A percentile compares a stretch with the other conserved stretches of the same genome.
Evolutionary conservation across 2,329 filamentous ascomycete species (phyloP).

Genomic region (Ophidiomyces ophidiicola): DNA sequence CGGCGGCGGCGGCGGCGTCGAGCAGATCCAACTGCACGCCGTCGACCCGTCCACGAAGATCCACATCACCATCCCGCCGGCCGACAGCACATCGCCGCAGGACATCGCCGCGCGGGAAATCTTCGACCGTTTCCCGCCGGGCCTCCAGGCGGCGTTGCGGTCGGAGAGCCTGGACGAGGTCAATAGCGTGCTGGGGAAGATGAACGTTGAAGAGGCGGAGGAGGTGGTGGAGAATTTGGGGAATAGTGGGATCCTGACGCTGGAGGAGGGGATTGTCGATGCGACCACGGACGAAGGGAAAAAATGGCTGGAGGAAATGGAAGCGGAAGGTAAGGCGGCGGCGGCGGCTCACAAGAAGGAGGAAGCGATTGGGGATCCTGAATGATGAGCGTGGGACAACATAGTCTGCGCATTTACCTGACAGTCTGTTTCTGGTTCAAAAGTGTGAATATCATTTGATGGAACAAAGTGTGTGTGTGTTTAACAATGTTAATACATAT

Average conservation of each 20-base stretch:
- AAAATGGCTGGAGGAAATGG: constrained; percentile 63
- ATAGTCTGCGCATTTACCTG: neutral
- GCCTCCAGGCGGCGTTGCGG: constrained; percentile 69
- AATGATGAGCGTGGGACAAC: constrained; percentile 17
- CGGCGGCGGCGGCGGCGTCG: constrained; percentile 54
- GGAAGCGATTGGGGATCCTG: constrained; percentile 25
- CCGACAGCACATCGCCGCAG: constrained; percentile 51
- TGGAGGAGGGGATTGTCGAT: constrained; percentile 91
- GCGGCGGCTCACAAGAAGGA: constrained; percentile 12
- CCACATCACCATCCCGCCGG: constrained; percentile 68
- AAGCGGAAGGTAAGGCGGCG: constrained; percentile 40
- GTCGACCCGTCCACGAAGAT: constrained; percentile 89
- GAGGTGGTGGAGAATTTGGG: constrained; percentile 69
- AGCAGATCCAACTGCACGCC: constrained; percentile 95
- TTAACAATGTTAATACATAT: no score
- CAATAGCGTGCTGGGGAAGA: constrained; percentile 74
- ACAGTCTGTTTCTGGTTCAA: neutral
- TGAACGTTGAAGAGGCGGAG: constrained; percentile 81
- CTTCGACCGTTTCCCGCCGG: constrained; percentile 72
- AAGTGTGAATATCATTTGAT: no score
- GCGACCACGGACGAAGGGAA: constrained; percentile 80
- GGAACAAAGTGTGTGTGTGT: no score
- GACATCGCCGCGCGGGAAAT: constrained; percentile 55
- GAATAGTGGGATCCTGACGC: constrained; percentile 73
- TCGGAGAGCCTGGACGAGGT: constrained; percentile 82